Evolutionary conservation across 768 basidiomycete genomes (phyloP), one percentile per base, ranked within the genome.

Genomic region (Megacollybia marginata): DNA sequence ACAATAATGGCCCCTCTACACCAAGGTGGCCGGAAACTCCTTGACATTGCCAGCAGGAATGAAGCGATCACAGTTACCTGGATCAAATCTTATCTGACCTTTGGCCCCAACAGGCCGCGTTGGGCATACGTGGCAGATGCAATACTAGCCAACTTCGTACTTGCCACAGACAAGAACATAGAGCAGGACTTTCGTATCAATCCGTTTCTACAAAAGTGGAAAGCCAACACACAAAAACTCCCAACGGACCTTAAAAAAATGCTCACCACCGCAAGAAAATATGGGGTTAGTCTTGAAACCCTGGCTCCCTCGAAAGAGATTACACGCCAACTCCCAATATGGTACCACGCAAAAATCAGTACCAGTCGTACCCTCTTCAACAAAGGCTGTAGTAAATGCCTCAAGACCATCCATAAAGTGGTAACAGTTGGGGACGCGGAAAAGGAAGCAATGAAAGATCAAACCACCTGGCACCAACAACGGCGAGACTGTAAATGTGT

Each of bases 241-340:
- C 48, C 46, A 9, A 36, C 42, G 11, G 54, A 55, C 42, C 46
- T 55, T 1, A 11, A 33, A 0, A 32, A 48, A 2, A 53, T 53
- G 48, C 6, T 54, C 1, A 46, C 49, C 4, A 19, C 42, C 0
- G 55, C 46, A 1, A 34, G 11, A 8, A 42, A 43, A 19, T 42
- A 46, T 13, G 49, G 52, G 3, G 38, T 53, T 11, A 15, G 31
- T 4, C 33, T 53, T 31, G 52, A 55, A 3, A 51, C 48, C 8
- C 38, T 55, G 8, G 54, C 54, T 15, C 42, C 52, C 43, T 42
- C 52, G 2, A 8, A 46, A 19, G 45, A 52, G n/a, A 50, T 52
- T 6, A 31, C 43, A 20, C 32, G 52, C 2, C 33, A 48, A 20
- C 36, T 47, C 9, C 46, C 53, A 0, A 53, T 56, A 2, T 56